Conservation (phyloP, 2,329 filamentous ascomycete genomes). For the Penicillium sp. region DNA sequence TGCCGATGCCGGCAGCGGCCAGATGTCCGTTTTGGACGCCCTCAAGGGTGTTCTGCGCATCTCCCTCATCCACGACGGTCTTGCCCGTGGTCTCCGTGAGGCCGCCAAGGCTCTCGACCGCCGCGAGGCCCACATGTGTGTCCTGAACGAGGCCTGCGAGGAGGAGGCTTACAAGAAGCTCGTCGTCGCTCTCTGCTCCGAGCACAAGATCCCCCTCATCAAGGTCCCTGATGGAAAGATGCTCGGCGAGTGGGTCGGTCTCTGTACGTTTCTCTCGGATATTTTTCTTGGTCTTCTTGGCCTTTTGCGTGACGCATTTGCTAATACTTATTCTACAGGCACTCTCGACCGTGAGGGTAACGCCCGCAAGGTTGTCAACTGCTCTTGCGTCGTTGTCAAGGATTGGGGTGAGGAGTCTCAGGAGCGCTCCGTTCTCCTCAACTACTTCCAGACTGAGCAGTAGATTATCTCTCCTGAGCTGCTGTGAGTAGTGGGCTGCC, state of each 20-base stretch:
- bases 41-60: conserved; percentile 99
- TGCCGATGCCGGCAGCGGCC: conserved; percentile 70
- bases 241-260: conserved; percentile 98
- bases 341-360: conserved; percentile 99
- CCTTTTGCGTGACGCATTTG: neutral
- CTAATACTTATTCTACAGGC: conserved; percentile 54
- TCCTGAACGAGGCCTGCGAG: conserved; percentile 99
- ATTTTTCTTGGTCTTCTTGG: neutral
- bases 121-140: conserved; percentile 99
- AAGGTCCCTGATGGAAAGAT: conserved; percentile 99
- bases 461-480: conserved; percentile 31
- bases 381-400: conserved; percentile 99
- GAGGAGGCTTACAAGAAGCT: conserved; percentile 99
- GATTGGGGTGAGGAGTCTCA: conserved; percentile 99
- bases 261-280: conserved; percentile 72
- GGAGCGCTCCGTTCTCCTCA: conserved; percentile 97
- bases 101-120: conserved; percentile 98
- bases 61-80: conserved; percentile 98
- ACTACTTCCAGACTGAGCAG: conserved; percentile 95
- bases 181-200: conserved; percentile 94
- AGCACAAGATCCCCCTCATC: conserved; percentile 99
- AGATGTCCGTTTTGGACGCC: conserved; percentile 97
- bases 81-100: conserved; percentile 96
- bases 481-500: conserved; percentile 4
- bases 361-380: conserved; percentile 99